A percentile compares a stretch with the other conserved stretches of the same genome.
These are phyloP conservation scores for Paramecium octaurelia DNA, from an alignment of 73 alveolate species.

Conservation along the genomic window DNA sequence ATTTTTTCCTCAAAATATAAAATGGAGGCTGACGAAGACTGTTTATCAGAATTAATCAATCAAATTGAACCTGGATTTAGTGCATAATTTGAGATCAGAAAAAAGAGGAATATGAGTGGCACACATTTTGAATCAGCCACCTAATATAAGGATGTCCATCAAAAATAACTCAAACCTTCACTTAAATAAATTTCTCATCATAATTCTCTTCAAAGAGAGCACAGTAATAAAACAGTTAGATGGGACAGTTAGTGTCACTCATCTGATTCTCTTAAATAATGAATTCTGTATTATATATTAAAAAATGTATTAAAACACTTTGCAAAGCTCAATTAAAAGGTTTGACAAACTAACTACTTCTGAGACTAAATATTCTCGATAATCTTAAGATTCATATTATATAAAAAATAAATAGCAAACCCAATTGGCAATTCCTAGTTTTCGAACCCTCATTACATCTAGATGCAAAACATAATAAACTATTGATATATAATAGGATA, in stretches of 20 bases:
- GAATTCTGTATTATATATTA: neutral
- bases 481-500: neutral
- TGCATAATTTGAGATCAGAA: neutral
- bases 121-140: neutral
- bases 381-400: slow-evolving; percentile 4
- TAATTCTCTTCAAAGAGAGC: neutral
- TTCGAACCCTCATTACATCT: neutral
- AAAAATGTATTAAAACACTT: neutral
- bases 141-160: neutral
- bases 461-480: slow-evolving; percentile 17
- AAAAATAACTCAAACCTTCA: neutral
- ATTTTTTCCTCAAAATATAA: neutral
- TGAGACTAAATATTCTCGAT: neutral
- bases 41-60: neutral
- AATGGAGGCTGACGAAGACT: neutral
- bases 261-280: neutral
- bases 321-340: neutral
- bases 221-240: neutral
- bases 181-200: neutral
- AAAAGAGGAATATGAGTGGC: slow-evolving; percentile 7
- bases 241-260: neutral
- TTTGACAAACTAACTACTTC: neutral
- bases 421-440: neutral
- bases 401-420: neutral
- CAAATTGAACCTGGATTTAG: neutral